Percentiles rank a stretch among this genome's conserved stretches.
These are phyloP conservation scores for Thozetella sp. DNA, from an alignment of 495 filamentous ascomycete species.

Conservation along the genomic window DNA sequence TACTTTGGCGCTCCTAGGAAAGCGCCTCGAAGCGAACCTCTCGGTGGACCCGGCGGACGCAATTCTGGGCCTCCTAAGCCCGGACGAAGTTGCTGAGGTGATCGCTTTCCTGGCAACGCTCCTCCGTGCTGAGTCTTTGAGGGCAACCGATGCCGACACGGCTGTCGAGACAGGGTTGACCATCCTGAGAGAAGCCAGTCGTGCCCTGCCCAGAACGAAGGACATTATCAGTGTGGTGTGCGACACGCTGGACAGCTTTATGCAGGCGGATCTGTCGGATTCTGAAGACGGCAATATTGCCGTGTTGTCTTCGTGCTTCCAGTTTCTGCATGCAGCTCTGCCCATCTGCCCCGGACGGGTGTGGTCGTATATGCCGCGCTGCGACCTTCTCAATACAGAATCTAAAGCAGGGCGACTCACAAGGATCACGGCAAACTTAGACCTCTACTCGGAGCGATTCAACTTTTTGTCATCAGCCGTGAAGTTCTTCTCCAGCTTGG, in stretches of 20 bases:
- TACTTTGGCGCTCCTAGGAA: slow-evolving; percentile 74
- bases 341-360: slow-evolving; percentile 75
- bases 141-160: slow-evolving; percentile 11
- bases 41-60: slow-evolving; percentile 31
- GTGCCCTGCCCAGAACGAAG: slow-evolving; percentile 67
- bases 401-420: slow-evolving; percentile 73
- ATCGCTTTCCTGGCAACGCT: slow-evolving; percentile 43
- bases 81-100: slow-evolving; percentile 38
- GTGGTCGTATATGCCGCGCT: slow-evolving; percentile 86
- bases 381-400: slow-evolving; percentile 71
- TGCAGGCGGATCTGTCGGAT: slow-evolving; percentile 60
- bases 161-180: slow-evolving; percentile 35
- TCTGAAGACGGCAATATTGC: slow-evolving; percentile 55
- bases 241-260: slow-evolving; percentile 77
- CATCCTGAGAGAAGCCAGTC: slow-evolving; percentile 72
- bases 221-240: slow-evolving; percentile 83
- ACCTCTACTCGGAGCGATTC: slow-evolving; percentile 74
- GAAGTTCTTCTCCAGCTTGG: slow-evolving; percentile 69
- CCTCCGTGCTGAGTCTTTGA: slow-evolving; percentile 36
- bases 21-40: slow-evolving; percentile 63
- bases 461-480: slow-evolving; percentile 74
- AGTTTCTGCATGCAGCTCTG: slow-evolving; percentile 74
- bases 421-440: slow-evolving; percentile 71
- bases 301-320: slow-evolving; percentile 71
- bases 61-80: slow-evolving; percentile 28